Evolutionary conservation across 192 early-diverging fungal species (phyloP).

Genomic region (Backusella mclennaniae): DNA sequence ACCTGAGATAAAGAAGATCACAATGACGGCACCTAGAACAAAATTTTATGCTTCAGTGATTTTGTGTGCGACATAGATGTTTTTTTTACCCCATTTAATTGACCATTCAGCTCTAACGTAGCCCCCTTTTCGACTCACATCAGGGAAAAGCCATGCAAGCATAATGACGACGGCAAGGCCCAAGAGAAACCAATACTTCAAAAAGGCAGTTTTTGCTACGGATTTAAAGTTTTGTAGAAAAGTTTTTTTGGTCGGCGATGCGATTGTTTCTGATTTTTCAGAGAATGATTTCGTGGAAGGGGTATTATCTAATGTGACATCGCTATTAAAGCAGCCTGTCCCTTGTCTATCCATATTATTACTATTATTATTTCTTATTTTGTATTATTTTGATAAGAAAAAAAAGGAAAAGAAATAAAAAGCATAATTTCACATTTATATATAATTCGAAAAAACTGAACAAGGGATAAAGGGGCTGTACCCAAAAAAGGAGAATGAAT

Average conservation of each 20-base stretch:
- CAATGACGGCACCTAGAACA: conserved; percentile 32
- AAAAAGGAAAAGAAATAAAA: neutral
- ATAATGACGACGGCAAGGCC: conserved; percentile 60
- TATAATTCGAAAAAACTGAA: neutral
- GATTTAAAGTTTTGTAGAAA: neutral
- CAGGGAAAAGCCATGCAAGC: conserved; percentile 59
- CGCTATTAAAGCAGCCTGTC: conserved; percentile 9
- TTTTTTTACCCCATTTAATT: conserved; percentile 56
- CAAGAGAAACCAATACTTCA: conserved; percentile 53
- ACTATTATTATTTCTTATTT: neutral
- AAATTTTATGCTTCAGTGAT: neutral
- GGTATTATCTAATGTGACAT: conserved; percentile 7
- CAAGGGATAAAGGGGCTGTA: neutral
- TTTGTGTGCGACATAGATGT: neutral
- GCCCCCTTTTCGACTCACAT: conserved; percentile 51
- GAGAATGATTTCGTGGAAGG: conserved; percentile 4
- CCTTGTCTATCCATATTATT: conserved; percentile 10
- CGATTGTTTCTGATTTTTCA: neutral
- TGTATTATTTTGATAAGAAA: conserved; percentile 6
- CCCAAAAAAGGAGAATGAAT: conserved; percentile 3
- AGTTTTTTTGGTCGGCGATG: neutral
- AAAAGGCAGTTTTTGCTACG: conserved; percentile 1
- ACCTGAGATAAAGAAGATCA: conserved; percentile 41
- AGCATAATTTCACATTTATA: conserved; percentile 2
- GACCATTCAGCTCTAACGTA: conserved; percentile 57